Base-by-base conservation (phyloP, 768 basidiomycete species). In the Tricholoma sp. region DNA sequence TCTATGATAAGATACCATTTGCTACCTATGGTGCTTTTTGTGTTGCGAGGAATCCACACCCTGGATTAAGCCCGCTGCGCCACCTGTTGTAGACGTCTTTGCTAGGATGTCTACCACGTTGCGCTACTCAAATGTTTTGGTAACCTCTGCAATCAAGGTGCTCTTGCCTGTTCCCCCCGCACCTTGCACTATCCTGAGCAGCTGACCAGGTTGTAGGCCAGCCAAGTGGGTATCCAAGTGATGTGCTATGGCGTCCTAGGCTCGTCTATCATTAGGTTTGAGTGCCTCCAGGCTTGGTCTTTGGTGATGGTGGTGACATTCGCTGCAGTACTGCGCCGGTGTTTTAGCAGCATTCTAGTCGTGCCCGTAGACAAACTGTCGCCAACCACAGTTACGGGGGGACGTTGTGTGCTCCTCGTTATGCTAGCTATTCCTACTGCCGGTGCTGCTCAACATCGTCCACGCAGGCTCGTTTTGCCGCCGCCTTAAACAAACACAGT, bases 151-250 rank as follows among this genome's bases (percentile, higher is more conserved):
- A 9, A 42, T 42, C 41, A 42, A 18, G 9, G 41, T 18, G 9
- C 17, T 42, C 41, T 42, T 42, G 3, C 41, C 41, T 18, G 41
- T 42, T n/a, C 41, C 41, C 15, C 41, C 41, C 10, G 17, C 41
- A 18, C 41, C 41, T 18, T 42, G 41, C 41, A 42, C 17, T 7
- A 42, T 9, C 76, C 79, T 77, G 0, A 66, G 57, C 2, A 80
- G 60, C 45, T 71, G 75, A 9, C 45, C 31, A n/a, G 56, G 64
- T 0, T 55, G 18, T 72, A 54, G 7, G 13, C 45, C 45, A 29
- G 6, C 13, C 6, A 47, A 24, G n/a, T 47, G 45, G 15, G 24
- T 11, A 7, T 29, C 3, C 13, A 52, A 34, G 7, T 52, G 34
- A 4, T 39, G 4, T 32, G 4, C 18, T 2, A 52, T 6, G 1